Evolutionary conservation across 495 filamentous ascomycete species (phyloP).

Genomic region (Talaromyces proteolyticus): DNA sequence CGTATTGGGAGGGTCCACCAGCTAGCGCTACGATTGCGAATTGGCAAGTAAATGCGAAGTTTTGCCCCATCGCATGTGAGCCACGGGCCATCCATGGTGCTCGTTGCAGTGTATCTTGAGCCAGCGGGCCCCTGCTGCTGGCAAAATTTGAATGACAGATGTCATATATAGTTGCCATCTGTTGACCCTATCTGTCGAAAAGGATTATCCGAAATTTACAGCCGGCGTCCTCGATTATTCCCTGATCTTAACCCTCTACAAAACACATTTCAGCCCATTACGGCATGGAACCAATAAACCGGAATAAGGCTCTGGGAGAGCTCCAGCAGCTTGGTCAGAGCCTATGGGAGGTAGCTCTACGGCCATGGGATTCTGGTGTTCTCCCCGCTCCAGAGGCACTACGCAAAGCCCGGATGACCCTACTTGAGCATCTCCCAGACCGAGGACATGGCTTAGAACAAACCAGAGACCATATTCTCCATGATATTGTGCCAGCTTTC

Average conservation of each 20-base stretch:
- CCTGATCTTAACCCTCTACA: no score
- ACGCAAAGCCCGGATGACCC: constrained; percentile 27
- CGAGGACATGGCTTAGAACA: constrained; percentile 38
- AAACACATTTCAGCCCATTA: no score
- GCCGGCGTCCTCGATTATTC: neutral
- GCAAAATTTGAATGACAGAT: neutral
- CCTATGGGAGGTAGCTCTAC: constrained; percentile 29
- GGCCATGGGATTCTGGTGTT: constrained; percentile 23
- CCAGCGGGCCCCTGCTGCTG: neutral
- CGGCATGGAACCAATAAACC: neutral
- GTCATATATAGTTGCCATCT: no score
- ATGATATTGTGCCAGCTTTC: constrained; percentile 60
- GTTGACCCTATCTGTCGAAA: no score
- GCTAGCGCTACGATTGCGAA: neutral
- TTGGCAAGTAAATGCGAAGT: neutral
- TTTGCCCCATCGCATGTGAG: neutral
- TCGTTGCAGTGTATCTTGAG: no score
- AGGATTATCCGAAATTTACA: no score
- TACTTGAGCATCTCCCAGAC: constrained; percentile 31
- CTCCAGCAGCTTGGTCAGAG: neutral
- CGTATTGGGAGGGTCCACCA: neutral
- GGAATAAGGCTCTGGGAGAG: neutral
- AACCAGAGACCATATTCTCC: constrained; percentile 44
- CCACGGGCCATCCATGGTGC: no score
- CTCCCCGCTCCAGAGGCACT: constrained; percentile 27